Evolutionary conservation across 2,329 filamentous ascomycete species (phyloP), one percentile per base, ranked within the genome.

Genomic region (Ophiostoma pallidulum): DNA sequence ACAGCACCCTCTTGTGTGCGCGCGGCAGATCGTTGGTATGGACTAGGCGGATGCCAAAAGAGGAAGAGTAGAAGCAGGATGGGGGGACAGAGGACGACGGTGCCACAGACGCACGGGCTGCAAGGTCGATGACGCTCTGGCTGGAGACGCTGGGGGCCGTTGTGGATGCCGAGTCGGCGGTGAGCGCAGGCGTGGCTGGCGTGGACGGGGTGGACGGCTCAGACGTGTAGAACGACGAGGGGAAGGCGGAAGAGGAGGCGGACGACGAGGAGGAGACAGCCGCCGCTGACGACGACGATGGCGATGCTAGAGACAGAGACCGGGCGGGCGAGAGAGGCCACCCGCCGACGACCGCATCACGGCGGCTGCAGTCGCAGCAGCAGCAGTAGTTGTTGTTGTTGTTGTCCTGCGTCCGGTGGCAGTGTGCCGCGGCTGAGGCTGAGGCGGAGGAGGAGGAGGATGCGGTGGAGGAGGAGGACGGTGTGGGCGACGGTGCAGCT

Each of bases 1-100:
- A 67, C 31, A 81, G 62, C 2, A 66, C 62, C 57, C 66, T 71
- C 50, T 74, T 71, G 2, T 72, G 71, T 41, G 67, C 68, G 2
- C 64, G 57, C 4, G 69, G 66, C 26, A 80, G 58, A 1, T 67
- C 58, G 26, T 66, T 63, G 22, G 71, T 64, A 56, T 77, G 64
- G 28, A 78, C 63, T 22, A 82, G 64, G 14, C 69, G 69, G 53
- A 79, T 64, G 26, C 72, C 72, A 46, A 72, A 73, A 14, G 62
- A 28, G 12, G 45, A 33, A 5, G 32, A 26, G 19, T 40, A 20
- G 8, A 20, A 22, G 10, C 26, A 32, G 8, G 36, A 43, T n/a
- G n/a, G n/a, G n/a, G n/a, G n/a, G n/a, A n/a, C n/a, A n/a, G n/a
- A n/a, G n/a, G n/a, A n/a, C n/a, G n/a, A n/a, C n/a, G n/a, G n/a